Evolutionary conservation across 768 basidiomycete species (phyloP).

Genomic region (Russula olivacea): DNA sequence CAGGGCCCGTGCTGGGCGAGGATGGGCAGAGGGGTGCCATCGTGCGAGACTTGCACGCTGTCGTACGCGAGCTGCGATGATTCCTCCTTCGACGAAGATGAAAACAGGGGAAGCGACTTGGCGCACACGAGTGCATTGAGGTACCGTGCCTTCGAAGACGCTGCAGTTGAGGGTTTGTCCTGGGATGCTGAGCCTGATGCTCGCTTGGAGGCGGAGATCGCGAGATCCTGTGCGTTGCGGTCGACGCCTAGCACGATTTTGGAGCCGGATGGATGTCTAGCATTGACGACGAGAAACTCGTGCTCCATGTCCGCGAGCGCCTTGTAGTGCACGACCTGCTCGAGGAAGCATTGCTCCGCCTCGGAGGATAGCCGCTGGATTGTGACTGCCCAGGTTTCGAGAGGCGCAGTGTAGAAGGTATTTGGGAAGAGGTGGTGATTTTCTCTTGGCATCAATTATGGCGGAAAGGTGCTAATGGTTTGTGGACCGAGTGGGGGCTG

Average conservation of each 20-base stretch:
- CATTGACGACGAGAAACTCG: conserved; percentile 23
- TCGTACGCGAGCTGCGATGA: conserved; percentile 14
- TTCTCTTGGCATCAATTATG: not conserved
- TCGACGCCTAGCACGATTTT: conserved; percentile 22
- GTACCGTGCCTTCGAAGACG: conserved; percentile 10
- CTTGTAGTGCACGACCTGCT: conserved; percentile 24
- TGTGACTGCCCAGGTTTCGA: conserved; percentile 18
- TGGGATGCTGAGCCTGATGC: not conserved
- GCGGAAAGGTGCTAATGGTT: not conserved
- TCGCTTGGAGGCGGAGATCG: not conserved
- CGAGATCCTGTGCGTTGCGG: conserved; percentile 19
- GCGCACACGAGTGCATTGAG: conserved; percentile 13
- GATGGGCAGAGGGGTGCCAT: conserved; percentile 18
- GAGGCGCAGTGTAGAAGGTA: conserved; percentile 10
- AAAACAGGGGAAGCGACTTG: not conserved
- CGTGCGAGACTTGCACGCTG: conserved; percentile 23
- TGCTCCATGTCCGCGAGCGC: conserved; percentile 23
- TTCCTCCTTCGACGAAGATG: not conserved
- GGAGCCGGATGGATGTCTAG: conserved; percentile 14
- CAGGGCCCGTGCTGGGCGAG: conserved; percentile 14
- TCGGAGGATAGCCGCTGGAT: conserved; percentile 10
- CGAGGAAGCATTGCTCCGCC: conserved; percentile 11
- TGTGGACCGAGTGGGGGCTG: not conserved
- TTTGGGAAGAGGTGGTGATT: conserved; percentile 10
- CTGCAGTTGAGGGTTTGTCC: not conserved